Percentiles rank a stretch among this genome's conserved stretches.
Evolutionary conservation across 805 yeast species (phyloP).

Genomic region (Schwanniomyces sp.): DNA sequence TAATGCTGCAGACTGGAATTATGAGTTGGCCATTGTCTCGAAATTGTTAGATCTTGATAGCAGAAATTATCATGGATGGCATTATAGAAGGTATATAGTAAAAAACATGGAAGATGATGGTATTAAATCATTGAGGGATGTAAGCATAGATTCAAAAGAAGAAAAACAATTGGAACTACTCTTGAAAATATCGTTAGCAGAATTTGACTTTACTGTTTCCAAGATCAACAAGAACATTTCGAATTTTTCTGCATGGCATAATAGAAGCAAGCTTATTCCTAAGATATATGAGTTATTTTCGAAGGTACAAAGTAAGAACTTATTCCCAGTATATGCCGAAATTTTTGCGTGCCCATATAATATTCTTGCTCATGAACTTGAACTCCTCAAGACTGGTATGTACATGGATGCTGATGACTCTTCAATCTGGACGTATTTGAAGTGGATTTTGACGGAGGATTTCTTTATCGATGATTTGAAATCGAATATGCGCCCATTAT

Average conservation of each 20-base stretch:
- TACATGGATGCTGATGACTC: slow-evolving; percentile 94
- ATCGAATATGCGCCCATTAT: slow-evolving; percentile 17
- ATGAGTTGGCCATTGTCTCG: slow-evolving; percentile 68
- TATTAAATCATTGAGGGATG: not conserved
- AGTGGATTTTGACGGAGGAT: slow-evolving; percentile 65
- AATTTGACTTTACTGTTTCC: slow-evolving; percentile 73
- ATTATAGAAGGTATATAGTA: slow-evolving; percentile 77
- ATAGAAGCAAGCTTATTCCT: slow-evolving; percentile 70
- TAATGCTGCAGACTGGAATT: slow-evolving; percentile 59
- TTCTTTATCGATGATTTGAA: slow-evolving; percentile 31
- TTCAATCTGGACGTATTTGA: slow-evolving; percentile 85
- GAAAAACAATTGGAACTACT: slow-evolving; percentile 3
- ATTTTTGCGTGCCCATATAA: slow-evolving; percentile 27
- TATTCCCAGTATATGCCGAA: slow-evolving; percentile 12
- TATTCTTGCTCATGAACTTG: slow-evolving; percentile 58
- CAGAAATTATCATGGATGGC: slow-evolving; percentile 96
- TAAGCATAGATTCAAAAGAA: not conserved
- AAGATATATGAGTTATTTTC: slow-evolving; percentile 35
- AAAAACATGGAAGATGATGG: slow-evolving; percentile 26
- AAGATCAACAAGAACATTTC: slow-evolving; percentile 84
- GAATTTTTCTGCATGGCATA: slow-evolving; percentile 96
- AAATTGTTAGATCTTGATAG: slow-evolving; percentile 70
- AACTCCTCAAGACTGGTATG: slow-evolving; percentile 75
- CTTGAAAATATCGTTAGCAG: slow-evolving; percentile 42
- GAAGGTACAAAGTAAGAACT: slow-evolving; percentile 3